Base-by-base conservation (phyloP, 805 yeast species). In the Hanseniaspora jakobsenii region DNA sequence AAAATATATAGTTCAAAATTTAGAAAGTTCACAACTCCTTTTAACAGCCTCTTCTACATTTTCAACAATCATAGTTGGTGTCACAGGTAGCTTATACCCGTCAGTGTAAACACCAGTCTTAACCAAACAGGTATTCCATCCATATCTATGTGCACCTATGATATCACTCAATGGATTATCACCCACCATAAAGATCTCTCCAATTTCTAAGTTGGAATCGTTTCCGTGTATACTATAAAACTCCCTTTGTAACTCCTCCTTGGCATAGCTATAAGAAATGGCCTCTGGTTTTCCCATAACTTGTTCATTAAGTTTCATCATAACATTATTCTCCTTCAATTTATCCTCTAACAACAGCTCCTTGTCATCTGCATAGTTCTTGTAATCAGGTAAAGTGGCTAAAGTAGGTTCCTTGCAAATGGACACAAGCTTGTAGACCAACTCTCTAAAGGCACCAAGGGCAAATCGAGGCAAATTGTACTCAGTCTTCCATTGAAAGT, bases 111-210 rank as follows among this genome's bases (percentile, higher is more conserved):
- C 97, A 1, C 98, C 98, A 0, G 96, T 82, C 50, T 78, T 69
- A 21, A 91, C 84, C 36, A 91, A 70, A 29, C 85, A 72, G 10
- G 91, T 77, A 38, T 80, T 75, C 97, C 97, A 91, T 3, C 95
- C 94, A 57, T 78, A 77, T 39, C 66, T 65, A 53, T 81, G 78
- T 5, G 95, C 98, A 0, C 98, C 98, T 46, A 71, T 70, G 44
- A 91, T 91, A 58, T 91, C 98, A 40, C 86, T 75, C 23, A 79
- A 91, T 3, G 96, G 97, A 60, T 91, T 91, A 62, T 91, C 98
- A 23, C 98, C 98, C 28, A 91, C 84, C 98, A 91, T 91, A 63
- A 70, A 87, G 2, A 91, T 80, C n/a, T 70, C 46, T 10, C 61
- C 62, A 7, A 57, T 50, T 21, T 47, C 41, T 13, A 27, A 14